These are phyloP conservation scores for Tetragonia tetragonoides DNA, from an alignment of 148 eudicot genomes.

Conservation along the genomic window DNA sequence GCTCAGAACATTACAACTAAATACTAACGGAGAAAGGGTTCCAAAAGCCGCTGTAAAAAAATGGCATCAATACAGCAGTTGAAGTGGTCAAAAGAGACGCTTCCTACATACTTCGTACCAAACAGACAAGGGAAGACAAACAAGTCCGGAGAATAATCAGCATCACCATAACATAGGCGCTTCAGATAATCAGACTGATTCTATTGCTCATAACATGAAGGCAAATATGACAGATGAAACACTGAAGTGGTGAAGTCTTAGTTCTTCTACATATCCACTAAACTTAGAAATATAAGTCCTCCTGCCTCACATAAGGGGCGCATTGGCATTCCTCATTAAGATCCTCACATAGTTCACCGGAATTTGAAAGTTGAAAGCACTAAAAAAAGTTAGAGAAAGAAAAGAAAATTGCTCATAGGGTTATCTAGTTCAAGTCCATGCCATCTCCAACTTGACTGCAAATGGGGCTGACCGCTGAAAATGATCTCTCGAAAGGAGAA, in stretches of 20 bases:
- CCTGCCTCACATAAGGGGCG: constrained; percentile 37
- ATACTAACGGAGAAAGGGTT: background rate
- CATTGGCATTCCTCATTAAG: constrained; percentile 27
- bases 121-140: background rate
- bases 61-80: constrained; percentile 1
- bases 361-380: constrained; percentile 17
- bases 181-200: constrained; percentile 8
- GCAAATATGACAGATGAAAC: constrained; percentile 11
- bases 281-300: constrained; percentile 24
- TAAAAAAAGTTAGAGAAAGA: constrained; percentile 23
- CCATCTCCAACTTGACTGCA: constrained; percentile 94
- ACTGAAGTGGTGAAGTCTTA: constrained; percentile 27
- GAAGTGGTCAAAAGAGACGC: background rate
- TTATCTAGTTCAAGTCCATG: constrained; percentile 91
- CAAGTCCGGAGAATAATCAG: background rate
- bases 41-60: constrained; percentile 6
- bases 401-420: constrained; percentile 26
- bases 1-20: constrained; percentile 2
- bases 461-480: constrained; percentile 81
- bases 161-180: background rate
- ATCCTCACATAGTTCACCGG: constrained; percentile 35
- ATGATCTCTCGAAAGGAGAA: constrained; percentile 92
- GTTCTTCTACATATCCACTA: constrained; percentile 35
- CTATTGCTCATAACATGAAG: constrained; percentile 1
- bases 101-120: background rate